These are phyloP conservation scores for Verticillium dahliae DNA, from an alignment of 2,329 filamentous ascomycete species.

Conservation along the genomic window DNA sequence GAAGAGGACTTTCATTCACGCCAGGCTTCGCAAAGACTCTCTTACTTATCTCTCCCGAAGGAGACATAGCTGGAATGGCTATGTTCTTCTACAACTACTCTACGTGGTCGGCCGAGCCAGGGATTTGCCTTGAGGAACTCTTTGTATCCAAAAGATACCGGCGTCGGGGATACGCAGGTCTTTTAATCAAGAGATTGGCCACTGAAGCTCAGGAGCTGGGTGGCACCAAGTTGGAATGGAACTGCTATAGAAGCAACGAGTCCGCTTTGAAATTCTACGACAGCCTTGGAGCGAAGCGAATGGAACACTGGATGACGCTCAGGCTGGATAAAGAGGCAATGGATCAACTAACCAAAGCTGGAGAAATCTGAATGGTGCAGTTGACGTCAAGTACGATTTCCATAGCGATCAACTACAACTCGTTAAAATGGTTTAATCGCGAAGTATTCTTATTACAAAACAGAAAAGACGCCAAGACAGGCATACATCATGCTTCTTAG, in stretches of 20 bases:
- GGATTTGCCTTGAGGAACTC: conserved; percentile 8
- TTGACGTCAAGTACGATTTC: too few species aligned
- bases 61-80: conserved; percentile 5
- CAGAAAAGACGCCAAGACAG: too few species aligned
- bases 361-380: not conserved
- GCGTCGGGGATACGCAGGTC: conserved; percentile 5
- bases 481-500: not conserved
- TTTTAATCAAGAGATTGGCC: conserved; percentile 6
- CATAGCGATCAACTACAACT: too few species aligned
- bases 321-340: not conserved
- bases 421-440: too few species aligned
- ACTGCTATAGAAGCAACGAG: conserved; percentile 6
- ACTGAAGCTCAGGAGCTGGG: not conserved
- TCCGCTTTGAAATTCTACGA: conserved; percentile 8
- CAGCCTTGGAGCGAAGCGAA: conserved; percentile 6
- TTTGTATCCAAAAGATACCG: conserved; percentile 5
- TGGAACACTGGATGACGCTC: conserved; percentile 6
- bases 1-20: not conserved
- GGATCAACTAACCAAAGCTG: not conserved
- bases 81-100: conserved; percentile 11
- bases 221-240: conserved; percentile 10
- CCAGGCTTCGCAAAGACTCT: conserved; percentile 2
- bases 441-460: not conserved
- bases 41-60: conserved; percentile 3
- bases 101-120: conserved; percentile 7